Evolutionary conservation across 176 grass and related monocot genomes (phyloP), one percentile per base, ranked within the genome.

Genomic region (Carex myosuroides): DNA sequence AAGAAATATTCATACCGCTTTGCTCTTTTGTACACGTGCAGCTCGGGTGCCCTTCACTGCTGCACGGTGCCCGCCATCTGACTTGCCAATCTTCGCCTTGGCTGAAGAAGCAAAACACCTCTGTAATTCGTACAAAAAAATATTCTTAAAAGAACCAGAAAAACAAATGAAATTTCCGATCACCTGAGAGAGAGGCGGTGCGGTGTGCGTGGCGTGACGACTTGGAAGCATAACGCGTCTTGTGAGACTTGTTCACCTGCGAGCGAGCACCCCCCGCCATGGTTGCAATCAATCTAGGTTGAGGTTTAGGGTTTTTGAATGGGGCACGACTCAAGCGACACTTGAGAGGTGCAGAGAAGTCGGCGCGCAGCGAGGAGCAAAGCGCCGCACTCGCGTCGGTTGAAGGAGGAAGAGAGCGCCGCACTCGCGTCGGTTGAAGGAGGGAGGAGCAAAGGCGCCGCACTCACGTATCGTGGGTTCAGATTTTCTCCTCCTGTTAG

Each of bases 191-290:
- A 30, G 18, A 70, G 65, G 86, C 90, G 6, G 87, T 91, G 62
- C 90, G 89, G 70, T 98, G 95, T 52, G 86, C 76, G 46, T 94
- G 89, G 82, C 95, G 92, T 56, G 95, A 98, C 8, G 92, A 69
- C 87, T 98, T 98, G 69, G 95, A 93, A 22, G 92, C 89, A 82
- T 88, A 98, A 35, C 95, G 95, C 4, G 21, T 93, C 88, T 98
- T 98, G 89, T 98, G 95, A 71, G 90, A 14, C 88, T 98, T 98
- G 85, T 98, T 98, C 29, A 94, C 89, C 92, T 98, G 95, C 20
- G 95, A 60, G 3, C 91, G 89, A 14, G 84, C 69, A 33, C 89
- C 86, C 21, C 89, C 86, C 21, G 79, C 95, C 95, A 98, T 98
- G 65, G 39, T 26, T 60, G 83, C 83, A 13, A 60, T 29, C 79